Conservation (phyloP, 371 early-diverging fungal species). For the Syncephalastrum contaminatum region DNA sequence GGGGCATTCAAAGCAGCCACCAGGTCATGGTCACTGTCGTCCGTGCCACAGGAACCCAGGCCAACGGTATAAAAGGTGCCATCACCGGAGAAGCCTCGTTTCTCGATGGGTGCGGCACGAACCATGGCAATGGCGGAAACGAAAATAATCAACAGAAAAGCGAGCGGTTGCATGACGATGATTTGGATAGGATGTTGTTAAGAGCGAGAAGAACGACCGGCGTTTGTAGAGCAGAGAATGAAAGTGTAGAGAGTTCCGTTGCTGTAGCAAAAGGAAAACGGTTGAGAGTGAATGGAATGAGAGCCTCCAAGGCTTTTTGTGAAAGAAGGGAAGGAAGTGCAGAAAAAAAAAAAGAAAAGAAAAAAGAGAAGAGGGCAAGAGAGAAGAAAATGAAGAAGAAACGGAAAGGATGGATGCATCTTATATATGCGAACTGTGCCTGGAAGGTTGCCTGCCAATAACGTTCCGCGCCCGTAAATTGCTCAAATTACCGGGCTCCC, state of each 20-base stretch:
- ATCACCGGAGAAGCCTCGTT: conserved; percentile 28
- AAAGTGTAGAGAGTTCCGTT: not conserved
- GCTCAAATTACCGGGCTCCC: too few relatives aligned
- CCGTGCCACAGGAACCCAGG: conserved; percentile 38
- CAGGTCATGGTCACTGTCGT: conserved; percentile 19
- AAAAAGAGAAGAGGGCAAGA: conserved; percentile 1
- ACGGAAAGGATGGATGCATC: too few relatives aligned
- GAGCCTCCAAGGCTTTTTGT: too few relatives aligned
- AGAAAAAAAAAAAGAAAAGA: conserved; percentile 4
- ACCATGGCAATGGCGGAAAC: conserved; percentile 2
- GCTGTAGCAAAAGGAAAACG: not conserved
- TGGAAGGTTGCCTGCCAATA: too few relatives aligned
- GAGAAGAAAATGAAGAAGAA: not conserved
- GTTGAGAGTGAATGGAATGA: too few relatives aligned
- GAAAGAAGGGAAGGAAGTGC: conserved; percentile 11
- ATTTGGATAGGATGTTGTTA: not conserved
- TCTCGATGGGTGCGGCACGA: conserved; percentile 14
- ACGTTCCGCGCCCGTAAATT: too few relatives aligned
- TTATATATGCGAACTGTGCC: too few relatives aligned
- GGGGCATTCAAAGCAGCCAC: conserved; percentile 48
- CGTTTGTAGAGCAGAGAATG: conserved; percentile 3
- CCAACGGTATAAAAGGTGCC: conserved; percentile 32
- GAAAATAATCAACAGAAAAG: conserved; percentile 5
- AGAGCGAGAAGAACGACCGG: conserved; percentile 13
- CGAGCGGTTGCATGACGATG: conserved; percentile 4